Evolutionary conservation across 495 filamentous ascomycete genomes (phyloP), one percentile per base, ranked within the genome.

Genomic region (Sporormia fimetaria): DNA sequence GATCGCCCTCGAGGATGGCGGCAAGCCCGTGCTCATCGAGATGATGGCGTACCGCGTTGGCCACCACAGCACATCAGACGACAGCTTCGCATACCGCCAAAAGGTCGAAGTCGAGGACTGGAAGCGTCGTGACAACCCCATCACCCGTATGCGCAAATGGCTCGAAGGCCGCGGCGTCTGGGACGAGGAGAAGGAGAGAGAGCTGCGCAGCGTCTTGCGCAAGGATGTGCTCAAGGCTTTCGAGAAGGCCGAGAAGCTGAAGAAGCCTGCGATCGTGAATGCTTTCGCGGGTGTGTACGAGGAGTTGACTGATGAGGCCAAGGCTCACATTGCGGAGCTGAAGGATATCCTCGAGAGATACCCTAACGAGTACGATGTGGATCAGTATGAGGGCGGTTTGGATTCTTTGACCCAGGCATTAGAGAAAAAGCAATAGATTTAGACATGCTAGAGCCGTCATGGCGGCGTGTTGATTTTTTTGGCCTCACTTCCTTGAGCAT

Each of bases 11-110:
- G 67, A 77, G 33, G 76, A 82, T 36, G 85, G 83, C 24, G 83
- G 85, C 2, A 74, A 72, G 44, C 85, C 82, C 0, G 76, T 99
- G 0, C 63, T 99, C 2, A 80, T 99, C 34, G 90, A 99, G 64
- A 86, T 85, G 14, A 95, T 99, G 90, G 87, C 81, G 20, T 99
- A 99, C 59, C 87, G 90, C 11, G 87, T 99, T 31, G 83, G 78
- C 23, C 90, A 99, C 59, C 90, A 99, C 63, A 94, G 87, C 61
- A 99, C 90, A 0, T 85, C 78, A n/a, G 90, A 99, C 52, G 90
- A 99, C 56, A 87, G 81, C 24, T 96, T 94, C 56, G 88, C 88
- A 1, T 99, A 99, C 61, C 85, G 90, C 12, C 87, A 88, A 0
- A 73, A 76, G 18, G 81, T 94, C 0, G 90, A 99, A 54, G 90